Evolutionary conservation across 2,329 filamentous ascomycete species (phyloP).

Genomic region (Penicillium janthinellum): DNA sequence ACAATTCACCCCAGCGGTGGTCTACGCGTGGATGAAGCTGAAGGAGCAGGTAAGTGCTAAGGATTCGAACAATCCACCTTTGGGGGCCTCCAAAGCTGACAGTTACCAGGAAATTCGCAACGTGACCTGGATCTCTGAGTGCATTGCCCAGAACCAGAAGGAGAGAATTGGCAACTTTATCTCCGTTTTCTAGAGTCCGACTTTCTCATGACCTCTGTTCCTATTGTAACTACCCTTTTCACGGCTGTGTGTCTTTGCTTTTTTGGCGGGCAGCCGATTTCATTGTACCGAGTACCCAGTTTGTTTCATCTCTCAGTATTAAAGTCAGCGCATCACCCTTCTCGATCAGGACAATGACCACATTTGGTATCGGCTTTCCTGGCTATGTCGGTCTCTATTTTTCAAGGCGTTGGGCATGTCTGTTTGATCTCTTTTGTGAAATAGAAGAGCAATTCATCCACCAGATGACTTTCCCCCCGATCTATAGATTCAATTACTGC

Average conservation of each 20-base stretch:
- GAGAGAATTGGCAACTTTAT: slow-evolving; percentile 99
- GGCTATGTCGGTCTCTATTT: slow-evolving; percentile 10
- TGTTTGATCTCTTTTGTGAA: slow-evolving; percentile 26
- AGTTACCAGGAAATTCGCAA: slow-evolving; percentile 86
- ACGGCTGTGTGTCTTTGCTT: slow-evolving; percentile 21
- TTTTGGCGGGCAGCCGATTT: slow-evolving; percentile 18
- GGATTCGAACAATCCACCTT: slow-evolving; percentile 10
- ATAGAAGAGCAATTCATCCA: slow-evolving; percentile 30
- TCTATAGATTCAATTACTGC: background rate
- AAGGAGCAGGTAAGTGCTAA: slow-evolving; percentile 78
- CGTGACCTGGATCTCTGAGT: slow-evolving; percentile 99
- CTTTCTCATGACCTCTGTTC: slow-evolving; percentile 15
- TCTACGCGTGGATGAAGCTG: slow-evolving; percentile 97
- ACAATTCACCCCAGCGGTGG: slow-evolving; percentile 91
- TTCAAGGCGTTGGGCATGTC: slow-evolving; percentile 31
- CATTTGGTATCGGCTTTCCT: slow-evolving; percentile 25
- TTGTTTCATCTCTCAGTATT: slow-evolving; percentile 27
- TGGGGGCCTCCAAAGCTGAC: slow-evolving; percentile 27
- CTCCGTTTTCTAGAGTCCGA: slow-evolving; percentile 75
- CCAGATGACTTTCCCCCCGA: slow-evolving; percentile 9
- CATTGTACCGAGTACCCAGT: slow-evolving; percentile 36
- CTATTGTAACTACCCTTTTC: slow-evolving; percentile 21
- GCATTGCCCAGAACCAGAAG: slow-evolving; percentile 99
- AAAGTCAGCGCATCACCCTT: slow-evolving; percentile 34
- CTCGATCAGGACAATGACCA: slow-evolving; percentile 17